These are phyloP conservation scores for Phytopythium ostracodes DNA, from an alignment of 352 stramenopile species.

Conservation along the genomic window DNA sequence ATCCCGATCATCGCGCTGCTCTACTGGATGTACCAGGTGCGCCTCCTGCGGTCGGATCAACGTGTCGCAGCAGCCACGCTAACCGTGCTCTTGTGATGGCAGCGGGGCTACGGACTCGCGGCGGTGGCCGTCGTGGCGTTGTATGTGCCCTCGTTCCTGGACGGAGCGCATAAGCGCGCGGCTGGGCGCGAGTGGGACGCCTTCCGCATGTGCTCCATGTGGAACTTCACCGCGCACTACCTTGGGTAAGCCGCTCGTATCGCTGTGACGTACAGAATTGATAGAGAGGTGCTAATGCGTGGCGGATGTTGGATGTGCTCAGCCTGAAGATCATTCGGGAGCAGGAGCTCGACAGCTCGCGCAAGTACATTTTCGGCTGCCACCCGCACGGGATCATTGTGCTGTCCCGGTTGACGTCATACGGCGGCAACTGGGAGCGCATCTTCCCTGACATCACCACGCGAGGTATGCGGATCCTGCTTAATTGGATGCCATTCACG, in stretches of 20 bases:
- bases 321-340: slow-evolving; percentile 35
- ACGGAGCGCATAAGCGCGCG: slow-evolving; percentile 32
- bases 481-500: neutral
- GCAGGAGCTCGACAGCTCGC: slow-evolving; percentile 25
- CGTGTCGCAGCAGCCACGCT: neutral
- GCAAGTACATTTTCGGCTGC: slow-evolving; percentile 42
- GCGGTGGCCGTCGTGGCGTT: slow-evolving; percentile 28
- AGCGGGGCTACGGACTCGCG: slow-evolving; percentile 29
- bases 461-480: slow-evolving; percentile 15
- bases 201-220: slow-evolving; percentile 25
- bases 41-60: neutral
- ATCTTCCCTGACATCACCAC: slow-evolving; percentile 27
- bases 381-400: slow-evolving; percentile 55
- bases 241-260: slow-evolving; percentile 13
- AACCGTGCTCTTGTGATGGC: neutral
- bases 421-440: slow-evolving; percentile 38
- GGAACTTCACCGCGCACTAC: slow-evolving; percentile 33
- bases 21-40: slow-evolving; percentile 33
- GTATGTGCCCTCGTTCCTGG: slow-evolving; percentile 45
- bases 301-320: neutral
- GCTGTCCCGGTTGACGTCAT: slow-evolving; percentile 38
- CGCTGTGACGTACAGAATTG: too few species aligned
- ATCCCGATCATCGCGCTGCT: slow-evolving; percentile 26
- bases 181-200: slow-evolving; percentile 31
- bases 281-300: neutral